Evolutionary conservation across 2,329 filamentous ascomycete species (phyloP).

Genomic region (Fusarium sterilihyphosum): DNA sequence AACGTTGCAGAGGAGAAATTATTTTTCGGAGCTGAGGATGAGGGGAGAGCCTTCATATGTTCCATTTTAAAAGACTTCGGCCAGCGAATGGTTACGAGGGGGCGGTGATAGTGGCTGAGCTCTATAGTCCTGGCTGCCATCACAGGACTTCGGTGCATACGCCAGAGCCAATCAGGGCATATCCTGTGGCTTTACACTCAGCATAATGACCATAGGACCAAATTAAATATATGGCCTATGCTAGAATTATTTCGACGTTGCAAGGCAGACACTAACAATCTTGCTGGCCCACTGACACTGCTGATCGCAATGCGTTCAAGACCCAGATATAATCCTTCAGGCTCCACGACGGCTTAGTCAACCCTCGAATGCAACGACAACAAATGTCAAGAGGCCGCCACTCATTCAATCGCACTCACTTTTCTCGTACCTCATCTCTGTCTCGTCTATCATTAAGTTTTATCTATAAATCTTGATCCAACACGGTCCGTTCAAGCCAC

Average conservation of each 20-base stretch:
- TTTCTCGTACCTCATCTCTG: too few species aligned
- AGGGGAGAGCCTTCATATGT: not conserved
- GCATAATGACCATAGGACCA: not conserved
- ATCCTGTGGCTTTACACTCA: not conserved
- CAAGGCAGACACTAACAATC: not conserved
- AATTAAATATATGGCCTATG: not conserved
- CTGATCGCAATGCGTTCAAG: not conserved
- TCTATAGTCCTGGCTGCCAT: not conserved
- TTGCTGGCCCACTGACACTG: not conserved
- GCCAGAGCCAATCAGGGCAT: not conserved
- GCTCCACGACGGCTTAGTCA: slow-evolving; percentile 8
- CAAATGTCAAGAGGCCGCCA: not conserved
- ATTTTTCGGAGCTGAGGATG: too few species aligned
- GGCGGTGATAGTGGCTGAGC: not conserved
- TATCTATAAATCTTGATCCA: too few species aligned
- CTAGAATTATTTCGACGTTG: too few species aligned
- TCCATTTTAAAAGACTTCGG: not conserved
- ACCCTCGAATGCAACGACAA: not conserved
- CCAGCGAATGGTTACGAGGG: not conserved
- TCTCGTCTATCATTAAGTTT: not conserved
- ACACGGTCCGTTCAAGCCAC: not conserved
- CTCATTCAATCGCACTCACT: not conserved
- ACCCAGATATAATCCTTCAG: not conserved
- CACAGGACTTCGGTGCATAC: not conserved
- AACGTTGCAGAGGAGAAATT: fast-evolving